A percentile compares a stretch with the other conserved stretches of the same genome.
These are phyloP conservation scores for Carpinus fangiana DNA, from an alignment of 306 rosid genomes.

Conservation along the genomic window DNA sequence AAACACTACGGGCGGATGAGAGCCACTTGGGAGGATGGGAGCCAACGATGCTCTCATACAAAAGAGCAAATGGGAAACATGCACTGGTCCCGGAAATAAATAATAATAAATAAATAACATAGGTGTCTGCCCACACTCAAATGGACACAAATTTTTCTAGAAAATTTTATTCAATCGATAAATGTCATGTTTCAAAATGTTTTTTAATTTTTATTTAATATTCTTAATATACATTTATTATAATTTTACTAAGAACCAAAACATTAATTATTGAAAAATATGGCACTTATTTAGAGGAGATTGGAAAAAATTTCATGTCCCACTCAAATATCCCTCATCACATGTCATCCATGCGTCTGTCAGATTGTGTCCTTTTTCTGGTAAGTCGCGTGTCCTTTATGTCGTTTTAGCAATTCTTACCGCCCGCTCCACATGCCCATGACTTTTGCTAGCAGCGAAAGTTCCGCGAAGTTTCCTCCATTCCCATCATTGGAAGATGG, in stretches of 20 bases:
- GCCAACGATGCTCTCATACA: neutral
- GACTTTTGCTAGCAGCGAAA: neutral
- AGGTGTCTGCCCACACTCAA: neutral
- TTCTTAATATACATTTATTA: too few relatives aligned
- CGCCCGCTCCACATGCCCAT: neutral
- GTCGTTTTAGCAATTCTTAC: neutral
- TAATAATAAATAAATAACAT: neutral
- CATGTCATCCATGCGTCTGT: too few relatives aligned
- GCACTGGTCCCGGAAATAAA: neutral
- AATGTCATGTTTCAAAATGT: too few relatives aligned
- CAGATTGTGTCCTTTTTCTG: too few relatives aligned
- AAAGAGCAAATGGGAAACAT: neutral
- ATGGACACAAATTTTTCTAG: neutral
- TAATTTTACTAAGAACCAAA: too few relatives aligned
- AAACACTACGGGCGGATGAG: neutral
- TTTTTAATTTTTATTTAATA: too few relatives aligned
- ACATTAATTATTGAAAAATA: too few relatives aligned
- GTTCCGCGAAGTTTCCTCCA: slow-evolving; percentile 13
- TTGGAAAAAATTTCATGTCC: too few relatives aligned
- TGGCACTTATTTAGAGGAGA: too few relatives aligned
- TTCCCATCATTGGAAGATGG: neutral
- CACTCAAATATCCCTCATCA: neutral
- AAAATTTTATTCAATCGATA: too few relatives aligned
- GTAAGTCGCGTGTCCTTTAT: too few relatives aligned
- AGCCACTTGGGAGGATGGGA: neutral